A percentile compares a stretch with the other conserved stretches of the same genome.
Evolutionary conservation across 108 stramenopile species (phyloP).

Genomic region (Skeletonema potamos): DNA sequence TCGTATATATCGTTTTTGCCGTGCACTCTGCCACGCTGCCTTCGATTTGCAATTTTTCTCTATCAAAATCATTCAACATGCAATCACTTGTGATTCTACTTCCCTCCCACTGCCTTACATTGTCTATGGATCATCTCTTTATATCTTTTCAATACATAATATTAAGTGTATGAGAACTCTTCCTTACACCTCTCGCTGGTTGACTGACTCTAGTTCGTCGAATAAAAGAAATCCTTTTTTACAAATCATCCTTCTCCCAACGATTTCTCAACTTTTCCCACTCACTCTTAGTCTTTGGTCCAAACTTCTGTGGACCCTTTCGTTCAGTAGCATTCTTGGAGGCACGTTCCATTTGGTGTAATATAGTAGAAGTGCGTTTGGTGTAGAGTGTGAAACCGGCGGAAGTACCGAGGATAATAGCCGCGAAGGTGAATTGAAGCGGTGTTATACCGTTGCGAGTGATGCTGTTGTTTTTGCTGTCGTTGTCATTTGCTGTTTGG

Average conservation of each 20-base stretch:
- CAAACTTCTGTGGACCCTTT: conserved; percentile 51
- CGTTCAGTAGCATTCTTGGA: conserved; percentile 39
- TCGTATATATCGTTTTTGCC: too few species aligned
- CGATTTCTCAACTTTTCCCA: conserved; percentile 67
- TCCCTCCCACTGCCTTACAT: too few species aligned
- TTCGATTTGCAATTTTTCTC: too few species aligned
- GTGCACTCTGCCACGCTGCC: too few species aligned
- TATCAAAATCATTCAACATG: too few species aligned
- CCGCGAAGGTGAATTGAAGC: conserved; percentile 46
- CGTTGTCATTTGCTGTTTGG: not conserved
- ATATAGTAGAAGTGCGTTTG: conserved; percentile 56
- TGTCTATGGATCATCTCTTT: too few species aligned
- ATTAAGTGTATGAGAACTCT: too few species aligned
- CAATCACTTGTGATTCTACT: too few species aligned
- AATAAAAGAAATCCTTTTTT: too few species aligned
- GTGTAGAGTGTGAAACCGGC: conserved; percentile 80
- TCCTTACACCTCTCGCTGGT: too few species aligned
- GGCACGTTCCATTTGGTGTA: conserved; percentile 57
- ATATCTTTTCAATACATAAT: too few species aligned
- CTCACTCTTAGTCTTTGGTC: conserved; percentile 65
- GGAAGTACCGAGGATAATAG: conserved; percentile 60
- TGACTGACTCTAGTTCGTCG: too few species aligned
- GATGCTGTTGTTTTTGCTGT: not conserved
- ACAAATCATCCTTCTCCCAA: conserved; percentile 66
- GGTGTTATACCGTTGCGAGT: conserved; percentile 14